These are phyloP conservation scores for Cryptococcus amylolentus DNA, from an alignment of 1,284 basidiomycete genomes.

Conservation along the genomic window DNA sequence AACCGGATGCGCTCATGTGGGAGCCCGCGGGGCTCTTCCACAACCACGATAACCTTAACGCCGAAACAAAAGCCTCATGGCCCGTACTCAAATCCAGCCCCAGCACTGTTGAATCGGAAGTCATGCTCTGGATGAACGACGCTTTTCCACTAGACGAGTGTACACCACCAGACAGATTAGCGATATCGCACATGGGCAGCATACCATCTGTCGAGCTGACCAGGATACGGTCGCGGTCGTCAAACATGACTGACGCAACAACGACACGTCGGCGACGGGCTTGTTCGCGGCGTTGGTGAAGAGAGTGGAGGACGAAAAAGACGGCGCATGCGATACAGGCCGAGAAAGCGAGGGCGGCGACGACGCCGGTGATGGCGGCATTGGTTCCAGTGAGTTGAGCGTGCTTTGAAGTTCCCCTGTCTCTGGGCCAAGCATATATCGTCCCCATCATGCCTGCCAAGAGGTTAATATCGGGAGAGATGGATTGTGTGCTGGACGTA, in stretches of 20 bases:
- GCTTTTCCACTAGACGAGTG: conserved; percentile 8
- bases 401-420: conserved; percentile 17
- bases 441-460: conserved; percentile 40
- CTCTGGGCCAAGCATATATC: conserved; percentile 39
- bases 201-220: conserved; percentile 51
- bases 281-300: conserved; percentile 41
- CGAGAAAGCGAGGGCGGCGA: conserved; percentile 48
- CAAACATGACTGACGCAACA: conserved; percentile 49
- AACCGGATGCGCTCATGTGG: conserved; percentile 13
- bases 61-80: conserved; percentile 51
- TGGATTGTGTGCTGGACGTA: conserved; percentile 7
- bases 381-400: conserved; percentile 37
- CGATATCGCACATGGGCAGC: conserved; percentile 51
- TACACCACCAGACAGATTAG: conserved; percentile 28
- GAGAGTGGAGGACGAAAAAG: conserved; percentile 46
- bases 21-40: conserved; percentile 44
- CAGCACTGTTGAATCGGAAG: conserved; percentile 36
- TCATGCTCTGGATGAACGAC: conserved; percentile 10
- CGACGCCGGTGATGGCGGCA: conserved; percentile 48
- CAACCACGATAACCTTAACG: conserved; percentile 49
- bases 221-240: conserved; percentile 47
- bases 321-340: conserved; percentile 48
- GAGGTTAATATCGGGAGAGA: background rate
- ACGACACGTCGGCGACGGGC: conserved; percentile 50
- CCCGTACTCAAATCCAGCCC: conserved; percentile 48